Base-by-base conservation (phyloP, 1,139 yeast species). In the Yamadazyma dushanensis region DNA sequence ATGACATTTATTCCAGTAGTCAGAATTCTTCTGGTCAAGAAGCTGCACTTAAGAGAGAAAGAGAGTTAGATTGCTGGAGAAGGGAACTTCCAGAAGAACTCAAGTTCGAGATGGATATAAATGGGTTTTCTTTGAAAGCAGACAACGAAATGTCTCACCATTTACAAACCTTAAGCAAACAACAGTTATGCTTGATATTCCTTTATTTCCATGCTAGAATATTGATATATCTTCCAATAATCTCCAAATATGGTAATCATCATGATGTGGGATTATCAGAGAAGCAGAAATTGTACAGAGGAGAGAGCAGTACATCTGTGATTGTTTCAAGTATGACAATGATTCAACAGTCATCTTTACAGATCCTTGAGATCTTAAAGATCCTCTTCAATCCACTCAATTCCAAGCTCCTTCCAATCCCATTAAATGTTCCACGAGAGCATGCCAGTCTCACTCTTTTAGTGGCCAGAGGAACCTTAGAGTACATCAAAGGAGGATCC, bases 401-500 rank as follows among this genome's bases (percentile, higher is more conserved):
- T 56, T 75, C 64, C 17, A 38, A 37, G 15, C 43, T 66, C 33
- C 61, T 83, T 16, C 84, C 95, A 1, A 57, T 87, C 9, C 95
- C 95, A 1, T 53, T 85, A 30, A 86, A 85, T 50, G 65, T 80
- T n/a, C 67, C 89, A 0, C 63, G 94, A 39, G 78, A 83, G 41
- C 78, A 79, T 48, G 79, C 89, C 1, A 65, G 89, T 32, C 72
- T 83, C 43, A 73, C 89, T 0, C 63, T 87, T 13, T 57, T 87
- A 37, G 85, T 86, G 14, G 86, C 95, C 1, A 81, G 81, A 45
- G 90, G 95, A 8, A 78, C 88, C 1, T 66, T 88, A 39, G 96
- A 87, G 46, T 87, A 86, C 54, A 81, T 88, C 3, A 80, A 86
- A 53, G 89, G 92, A 17, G 96, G 96, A 0, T 82, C 92, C 1